phyloP scores from a whole-genome alignment of 2,329 filamentous ascomycete genomes.

The Exutisphaerella laricina region DNA sequence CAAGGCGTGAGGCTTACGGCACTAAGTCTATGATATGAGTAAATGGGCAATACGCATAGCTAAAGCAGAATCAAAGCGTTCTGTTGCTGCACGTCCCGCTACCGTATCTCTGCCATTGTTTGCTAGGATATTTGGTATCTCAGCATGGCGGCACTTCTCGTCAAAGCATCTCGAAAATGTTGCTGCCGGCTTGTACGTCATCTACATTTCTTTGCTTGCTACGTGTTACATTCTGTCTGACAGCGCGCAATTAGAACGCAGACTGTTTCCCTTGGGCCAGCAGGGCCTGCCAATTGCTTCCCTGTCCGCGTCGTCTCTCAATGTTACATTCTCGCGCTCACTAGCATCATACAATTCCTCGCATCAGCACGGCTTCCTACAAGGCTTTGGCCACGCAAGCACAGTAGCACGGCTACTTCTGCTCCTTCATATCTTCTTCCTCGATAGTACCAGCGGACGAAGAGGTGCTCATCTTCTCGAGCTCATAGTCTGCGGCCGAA shows the following conservation, averaged over 20 bases:
- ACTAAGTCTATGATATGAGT: neutral
- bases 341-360: no score
- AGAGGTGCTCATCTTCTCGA: slow-evolving; percentile 47
- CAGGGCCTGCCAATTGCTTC: no score
- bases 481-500: slow-evolving; percentile 42
- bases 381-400: slow-evolving; percentile 9
- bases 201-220: slow-evolving; percentile 2
- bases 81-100: neutral
- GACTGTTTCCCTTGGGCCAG: no score
- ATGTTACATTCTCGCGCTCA: neutral
- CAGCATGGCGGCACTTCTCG: no score
- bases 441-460: slow-evolving; percentile 50
- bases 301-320: no score
- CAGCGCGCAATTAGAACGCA: no score
- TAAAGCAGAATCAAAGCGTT: neutral
- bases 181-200: slow-evolving; percentile 1
- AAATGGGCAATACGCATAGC: neutral
- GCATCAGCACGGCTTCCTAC: slow-evolving; percentile 3
- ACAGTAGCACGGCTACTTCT: no score
- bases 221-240: slow-evolving; percentile 5
- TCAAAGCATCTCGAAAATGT: no score
- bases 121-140: no score
- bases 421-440: slow-evolving; percentile 40
- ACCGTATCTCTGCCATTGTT: no score
- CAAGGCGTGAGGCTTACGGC: neutral